These are phyloP conservation scores for Suillus americanus DNA, from an alignment of 768 basidiomycete genomes.

Conservation along the genomic window DNA sequence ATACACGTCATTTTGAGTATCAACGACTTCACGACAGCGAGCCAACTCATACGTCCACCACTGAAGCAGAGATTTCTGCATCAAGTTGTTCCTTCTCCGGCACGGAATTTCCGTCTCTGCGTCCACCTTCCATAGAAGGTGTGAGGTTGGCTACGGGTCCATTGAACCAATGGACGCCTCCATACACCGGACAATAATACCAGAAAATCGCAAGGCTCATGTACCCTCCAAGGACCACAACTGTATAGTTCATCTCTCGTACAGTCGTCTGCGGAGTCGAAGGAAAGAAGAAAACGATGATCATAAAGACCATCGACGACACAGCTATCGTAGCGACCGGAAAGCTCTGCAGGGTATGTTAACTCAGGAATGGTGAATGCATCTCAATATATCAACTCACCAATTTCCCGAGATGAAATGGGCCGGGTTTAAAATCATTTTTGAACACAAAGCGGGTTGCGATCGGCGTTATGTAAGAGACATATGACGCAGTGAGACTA, in stretches of 20 bases:
- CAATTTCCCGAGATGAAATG: neutral
- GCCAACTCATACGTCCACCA: neutral
- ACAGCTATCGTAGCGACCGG: neutral
- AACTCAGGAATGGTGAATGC: neutral
- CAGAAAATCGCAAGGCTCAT: neutral
- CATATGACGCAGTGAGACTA: neutral
- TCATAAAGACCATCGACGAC: slow-evolving; percentile 1
- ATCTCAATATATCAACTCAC: neutral
- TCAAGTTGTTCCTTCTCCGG: neutral
- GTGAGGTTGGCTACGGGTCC: neutral
- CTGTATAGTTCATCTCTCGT: neutral
- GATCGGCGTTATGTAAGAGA: neutral
- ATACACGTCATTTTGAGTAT: neutral
- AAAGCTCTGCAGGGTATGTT: neutral
- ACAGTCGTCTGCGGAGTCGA: neutral
- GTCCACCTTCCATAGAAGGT: neutral
- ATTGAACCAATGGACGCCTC: neutral
- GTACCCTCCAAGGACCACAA: neutral
- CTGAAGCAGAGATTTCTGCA: neutral
- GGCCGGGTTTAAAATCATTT: neutral
- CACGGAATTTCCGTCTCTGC: neutral
- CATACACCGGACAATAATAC: neutral
- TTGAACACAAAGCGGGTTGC: neutral
- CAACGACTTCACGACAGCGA: neutral
- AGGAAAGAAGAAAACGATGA: neutral